These are phyloP conservation scores for Phytophthora lateralis DNA, from an alignment of 352 stramenopile genomes.

Conservation along the genomic window DNA sequence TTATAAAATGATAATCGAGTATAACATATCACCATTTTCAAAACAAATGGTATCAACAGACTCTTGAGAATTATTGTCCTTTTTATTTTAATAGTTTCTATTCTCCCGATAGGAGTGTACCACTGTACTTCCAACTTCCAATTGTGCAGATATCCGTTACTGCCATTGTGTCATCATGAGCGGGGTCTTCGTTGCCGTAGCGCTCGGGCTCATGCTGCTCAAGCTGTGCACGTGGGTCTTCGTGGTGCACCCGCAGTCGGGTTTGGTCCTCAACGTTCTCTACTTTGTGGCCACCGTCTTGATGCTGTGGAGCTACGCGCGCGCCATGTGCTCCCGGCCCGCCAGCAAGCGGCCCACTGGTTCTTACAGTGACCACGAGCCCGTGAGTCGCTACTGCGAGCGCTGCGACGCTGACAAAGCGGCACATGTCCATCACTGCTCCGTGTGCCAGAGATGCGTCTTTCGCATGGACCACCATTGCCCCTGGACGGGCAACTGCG, in stretches of 20 bases:
- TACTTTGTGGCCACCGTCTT: slow-evolving; percentile 49
- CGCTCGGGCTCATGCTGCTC: slow-evolving; percentile 68
- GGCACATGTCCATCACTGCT: slow-evolving; percentile 77
- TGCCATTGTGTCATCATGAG: slow-evolving; percentile 31
- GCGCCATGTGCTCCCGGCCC: slow-evolving; percentile 44
- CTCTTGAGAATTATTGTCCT: too few species aligned
- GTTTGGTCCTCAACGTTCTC: slow-evolving; percentile 33
- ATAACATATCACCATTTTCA: too few species aligned
- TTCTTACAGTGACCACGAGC: not conserved
- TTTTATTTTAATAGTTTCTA: too few species aligned
- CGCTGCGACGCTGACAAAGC: slow-evolving; percentile 73
- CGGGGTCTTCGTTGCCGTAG: slow-evolving; percentile 46
- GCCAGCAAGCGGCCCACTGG: slow-evolving; percentile 12
- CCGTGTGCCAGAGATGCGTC: slow-evolving; percentile 69
- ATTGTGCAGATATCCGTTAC: not conserved
- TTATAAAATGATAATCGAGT: too few species aligned
- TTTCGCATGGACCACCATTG: slow-evolving; percentile 90
- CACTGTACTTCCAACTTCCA: too few species aligned
- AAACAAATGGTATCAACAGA: too few species aligned
- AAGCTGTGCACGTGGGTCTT: slow-evolving; percentile 61
- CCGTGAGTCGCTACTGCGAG: slow-evolving; percentile 70
- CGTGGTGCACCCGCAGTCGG: slow-evolving; percentile 38
- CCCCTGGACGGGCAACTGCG: slow-evolving; percentile 86
- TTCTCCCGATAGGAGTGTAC: too few species aligned
- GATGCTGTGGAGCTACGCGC: slow-evolving; percentile 83